Evolutionary conservation across 2,329 filamentous ascomycete species (phyloP), one percentile per base, ranked within the genome.

Genomic region (Ceratocystis papillata): DNA sequence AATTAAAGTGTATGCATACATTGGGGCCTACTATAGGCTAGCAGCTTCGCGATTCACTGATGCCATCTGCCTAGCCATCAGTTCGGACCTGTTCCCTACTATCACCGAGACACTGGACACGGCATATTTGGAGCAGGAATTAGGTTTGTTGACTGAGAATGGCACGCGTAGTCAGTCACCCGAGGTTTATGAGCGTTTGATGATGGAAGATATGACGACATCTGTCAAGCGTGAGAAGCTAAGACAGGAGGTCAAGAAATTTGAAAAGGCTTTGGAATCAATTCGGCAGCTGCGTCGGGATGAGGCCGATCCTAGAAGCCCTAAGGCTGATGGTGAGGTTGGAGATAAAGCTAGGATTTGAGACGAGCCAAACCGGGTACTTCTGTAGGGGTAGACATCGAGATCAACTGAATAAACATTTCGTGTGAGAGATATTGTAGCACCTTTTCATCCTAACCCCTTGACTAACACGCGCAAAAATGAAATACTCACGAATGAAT

Each of bases 1-100:
- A 71, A 73, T 91, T 0, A 77, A 80, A 7, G 82, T 87, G 0
- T 81, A 87, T 0, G 79, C 84, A 0, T 83, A 84, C 3, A 79
- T 89, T 57, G 78, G 86, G 0, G 86, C 82, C 0, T 91, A 90
- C 73, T 91, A 91, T 71, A 79, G 83, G 60, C 81, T 87, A 3
- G 87, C 88, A 0, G 81, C 83, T 0, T 75, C 79, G 44, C 81
- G 87, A 1, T 87, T 90, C 70, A 78, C 84, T 0, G 87, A 91
- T 65, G 73, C 75, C 1, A 75, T 79, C 5, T 75, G 77, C 1
- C 76, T 82, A 28, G 76, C 79, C 61, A 73, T 82, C 65, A 76
- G 79, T 10, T 79, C 78, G 8, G 77, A 79, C 3, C 76, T 81
- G 72, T 76, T 83, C 5, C 80, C 80, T 0, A 72, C 76, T 82